phyloP scores from a whole-genome alignment of 495 filamentous ascomycete species.

The Penicillium subrubescens region DNA sequence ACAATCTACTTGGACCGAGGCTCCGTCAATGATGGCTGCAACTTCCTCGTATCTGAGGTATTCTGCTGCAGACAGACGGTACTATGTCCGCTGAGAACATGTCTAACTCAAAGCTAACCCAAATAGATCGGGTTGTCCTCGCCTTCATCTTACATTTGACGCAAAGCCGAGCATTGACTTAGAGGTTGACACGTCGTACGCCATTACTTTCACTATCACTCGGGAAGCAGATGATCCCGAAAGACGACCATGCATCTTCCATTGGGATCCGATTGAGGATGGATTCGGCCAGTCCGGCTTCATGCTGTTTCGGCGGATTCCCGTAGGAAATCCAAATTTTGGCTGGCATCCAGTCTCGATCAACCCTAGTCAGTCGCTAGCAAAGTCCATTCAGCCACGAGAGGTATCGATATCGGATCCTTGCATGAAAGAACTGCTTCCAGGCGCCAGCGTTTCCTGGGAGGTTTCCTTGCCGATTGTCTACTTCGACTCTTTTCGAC shows the following conservation, averaged over 20 bases:
- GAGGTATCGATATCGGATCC: conserved; percentile 5
- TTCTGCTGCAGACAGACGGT: background rate
- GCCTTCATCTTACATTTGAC: background rate
- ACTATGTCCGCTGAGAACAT: background rate
- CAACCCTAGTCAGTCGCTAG: background rate
- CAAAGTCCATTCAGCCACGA: conserved; percentile 5
- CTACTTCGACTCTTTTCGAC: conserved; percentile 3
- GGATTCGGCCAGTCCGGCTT: conserved; percentile 6
- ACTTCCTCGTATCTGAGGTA: background rate
- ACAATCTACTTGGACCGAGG: background rate
- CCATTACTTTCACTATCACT: background rate
- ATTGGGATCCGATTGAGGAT: conserved; percentile 12
- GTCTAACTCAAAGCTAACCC: background rate
- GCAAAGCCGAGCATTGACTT: background rate
- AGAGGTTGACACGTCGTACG: background rate
- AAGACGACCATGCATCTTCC: conserved; percentile 10
- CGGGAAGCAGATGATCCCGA: conserved; percentile 7
- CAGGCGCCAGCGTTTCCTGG: conserved; percentile 6
- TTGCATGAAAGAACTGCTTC: conserved; percentile 2
- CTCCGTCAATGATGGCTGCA: background rate
- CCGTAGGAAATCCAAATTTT: background rate
- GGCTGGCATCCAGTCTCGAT: background rate
- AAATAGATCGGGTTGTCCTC: background rate
- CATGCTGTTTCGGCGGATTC: conserved; percentile 3
- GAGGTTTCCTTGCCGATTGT: background rate